Base-by-base conservation (phyloP, 176 grass and related monocot species). In the Luzula sylvatica region DNA sequence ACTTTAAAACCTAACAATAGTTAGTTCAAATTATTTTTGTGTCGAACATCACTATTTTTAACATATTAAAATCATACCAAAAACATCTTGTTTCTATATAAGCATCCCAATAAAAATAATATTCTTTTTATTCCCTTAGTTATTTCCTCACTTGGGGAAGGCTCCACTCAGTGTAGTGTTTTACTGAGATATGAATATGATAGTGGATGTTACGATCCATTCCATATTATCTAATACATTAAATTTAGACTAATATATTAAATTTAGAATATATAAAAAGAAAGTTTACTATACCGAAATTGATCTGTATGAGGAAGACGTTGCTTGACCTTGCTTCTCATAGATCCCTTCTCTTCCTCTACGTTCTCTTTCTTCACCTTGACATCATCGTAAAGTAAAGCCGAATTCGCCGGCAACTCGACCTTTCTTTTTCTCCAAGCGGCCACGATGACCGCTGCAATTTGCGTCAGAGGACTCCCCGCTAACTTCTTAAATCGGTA, bases 401-500 rank as follows among this genome's bases (percentile, higher is more conserved):
- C 5, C 0, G 81, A 52, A 38, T 98, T 81, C 3, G 58, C 3
- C 1, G 92, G 92, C 0, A 90, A 50, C 13, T 68, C 23, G 5
- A 77, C 15, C 9, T 16, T 12, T 19, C 92, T 53, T 72, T 98
- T 98, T 32, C 51, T 35, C 85, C 92, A 98, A 0, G 92, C 81
- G 2, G 75, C 85, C 3, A 51, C 61, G 6, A 74, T 12, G 17
- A 90, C 92, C 13, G 75, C 65, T 3, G 78, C 85, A 69, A 98
- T 87, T 76, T 90, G 81, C 3, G 78, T 80, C 6, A 98, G 78
- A 39, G 85, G 92, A 70, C 81, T 87, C 1, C 92, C 85, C 0
- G 17, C 86, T 5, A 90, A 59, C 70, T 74, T 88, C 70, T 90
- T 98, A 75, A 87, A 90, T 1, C 92, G 58, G 65, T 98, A 98